Conservation (phyloP, 768 basidiomycete species). For the Boletus bicolor region DNA sequence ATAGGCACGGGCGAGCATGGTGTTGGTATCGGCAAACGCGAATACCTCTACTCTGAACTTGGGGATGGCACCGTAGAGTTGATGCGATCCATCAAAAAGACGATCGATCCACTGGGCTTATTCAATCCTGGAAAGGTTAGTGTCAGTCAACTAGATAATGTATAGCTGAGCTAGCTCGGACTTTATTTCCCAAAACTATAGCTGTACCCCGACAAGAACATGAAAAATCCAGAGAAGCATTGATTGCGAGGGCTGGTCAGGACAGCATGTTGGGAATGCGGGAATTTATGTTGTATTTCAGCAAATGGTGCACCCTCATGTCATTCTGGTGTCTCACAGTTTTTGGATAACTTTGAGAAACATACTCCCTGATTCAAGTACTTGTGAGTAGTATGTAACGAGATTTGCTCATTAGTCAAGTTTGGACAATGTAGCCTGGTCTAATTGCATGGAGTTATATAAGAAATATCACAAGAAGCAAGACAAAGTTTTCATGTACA, state of each 20-base stretch:
- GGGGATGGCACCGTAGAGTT: constrained; percentile 78
- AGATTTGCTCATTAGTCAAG: too few relatives aligned
- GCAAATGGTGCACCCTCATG: not conserved
- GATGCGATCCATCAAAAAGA: constrained; percentile 78
- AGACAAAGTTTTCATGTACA: too few relatives aligned
- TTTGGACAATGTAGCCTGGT: too few relatives aligned
- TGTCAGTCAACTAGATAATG: not conserved
- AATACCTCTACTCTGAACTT: constrained; percentile 78
- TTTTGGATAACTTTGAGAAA: too few relatives aligned
- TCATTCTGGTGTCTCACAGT: not conserved
- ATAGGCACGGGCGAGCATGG: constrained; percentile 82
- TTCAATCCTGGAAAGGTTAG: constrained; percentile 86
- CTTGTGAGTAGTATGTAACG: too few relatives aligned
- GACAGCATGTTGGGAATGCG: not conserved
- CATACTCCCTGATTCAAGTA: too few relatives aligned
- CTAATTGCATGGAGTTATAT: too few relatives aligned
- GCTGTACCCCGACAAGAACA: constrained; percentile 27
- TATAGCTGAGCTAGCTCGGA: not conserved
- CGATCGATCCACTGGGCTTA: constrained; percentile 69
- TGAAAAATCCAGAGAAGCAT: constrained; percentile 10
- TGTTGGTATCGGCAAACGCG: constrained; percentile 80
- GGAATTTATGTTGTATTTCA: not conserved
- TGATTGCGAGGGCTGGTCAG: not conserved
- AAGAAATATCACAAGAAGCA: too few relatives aligned
- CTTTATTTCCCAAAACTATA: not conserved